Conservation (phyloP, 2,329 filamentous ascomycete genomes). For the Cordyceps pruinosa region DNA sequence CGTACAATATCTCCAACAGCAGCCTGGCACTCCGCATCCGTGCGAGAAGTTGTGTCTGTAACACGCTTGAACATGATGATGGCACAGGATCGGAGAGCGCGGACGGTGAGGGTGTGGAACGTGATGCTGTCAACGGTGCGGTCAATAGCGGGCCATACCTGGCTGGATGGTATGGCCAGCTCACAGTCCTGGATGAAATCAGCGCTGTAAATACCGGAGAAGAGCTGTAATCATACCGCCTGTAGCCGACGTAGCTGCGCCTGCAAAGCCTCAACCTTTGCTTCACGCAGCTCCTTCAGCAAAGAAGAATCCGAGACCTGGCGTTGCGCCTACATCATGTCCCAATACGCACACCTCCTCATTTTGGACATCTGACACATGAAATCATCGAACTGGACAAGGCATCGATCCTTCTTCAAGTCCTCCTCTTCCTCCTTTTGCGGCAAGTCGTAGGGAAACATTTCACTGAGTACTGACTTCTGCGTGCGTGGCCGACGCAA, state of each 20-base stretch:
- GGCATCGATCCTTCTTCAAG: neutral
- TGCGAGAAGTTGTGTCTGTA: neutral
- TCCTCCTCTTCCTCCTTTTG: neutral
- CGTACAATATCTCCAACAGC: neutral
- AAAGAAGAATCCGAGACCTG: neutral
- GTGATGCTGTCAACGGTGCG: neutral
- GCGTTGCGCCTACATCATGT: neutral
- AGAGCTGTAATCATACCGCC: neutral
- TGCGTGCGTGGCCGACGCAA: neutral
- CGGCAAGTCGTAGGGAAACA: neutral
- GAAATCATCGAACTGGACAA: neutral
- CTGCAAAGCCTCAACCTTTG: neutral
- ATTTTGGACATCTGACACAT: neutral
- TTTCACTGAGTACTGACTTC: neutral
- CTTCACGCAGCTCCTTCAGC: neutral
- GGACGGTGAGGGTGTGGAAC: neutral
- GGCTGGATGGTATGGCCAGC: neutral
- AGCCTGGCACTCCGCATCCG: neutral
- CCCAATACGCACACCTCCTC: neutral
- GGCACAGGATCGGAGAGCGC: neutral
- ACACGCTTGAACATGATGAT: neutral
- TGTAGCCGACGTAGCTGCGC: neutral
- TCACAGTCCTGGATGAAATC: neutral
- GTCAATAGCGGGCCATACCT: neutral
- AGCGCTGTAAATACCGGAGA: neutral